Conservation (phyloP, 202 grass and related monocot genomes). For the Saccharum hybrid region DNA sequence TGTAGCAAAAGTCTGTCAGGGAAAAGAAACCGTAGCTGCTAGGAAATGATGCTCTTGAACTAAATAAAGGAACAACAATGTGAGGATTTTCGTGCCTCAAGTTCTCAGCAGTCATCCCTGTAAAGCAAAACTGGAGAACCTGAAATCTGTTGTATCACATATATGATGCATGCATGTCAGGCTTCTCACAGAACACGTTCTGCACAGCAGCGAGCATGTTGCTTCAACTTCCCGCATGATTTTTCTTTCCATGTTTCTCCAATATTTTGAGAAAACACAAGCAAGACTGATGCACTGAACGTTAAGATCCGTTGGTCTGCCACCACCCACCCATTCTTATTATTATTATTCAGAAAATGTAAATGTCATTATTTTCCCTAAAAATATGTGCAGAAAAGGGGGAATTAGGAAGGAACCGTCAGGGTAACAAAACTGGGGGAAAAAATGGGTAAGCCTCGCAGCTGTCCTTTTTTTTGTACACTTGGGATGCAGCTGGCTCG, state of each 20-base stretch:
- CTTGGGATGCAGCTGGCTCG: conserved; percentile 63
- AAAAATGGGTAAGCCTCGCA: conserved; percentile 41
- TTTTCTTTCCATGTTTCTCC: background rate
- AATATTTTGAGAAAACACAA: conserved; percentile 18
- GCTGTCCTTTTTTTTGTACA: conserved; percentile 69
- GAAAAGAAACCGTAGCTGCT: conserved; percentile 39
- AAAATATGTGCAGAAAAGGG: conserved; percentile 25
- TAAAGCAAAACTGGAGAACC: conserved; percentile 7
- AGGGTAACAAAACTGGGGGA: background rate
- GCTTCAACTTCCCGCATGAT: conserved; percentile 13
- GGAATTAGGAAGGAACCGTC: background rate
- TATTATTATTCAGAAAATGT: conserved; percentile 7
- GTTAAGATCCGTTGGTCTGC: conserved; percentile 13
- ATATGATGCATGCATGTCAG: conserved; percentile 1
- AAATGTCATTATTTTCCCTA: conserved; percentile 30
- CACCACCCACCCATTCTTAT: background rate
- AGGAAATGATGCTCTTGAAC: conserved; percentile 11
- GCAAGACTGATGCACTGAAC: background rate
- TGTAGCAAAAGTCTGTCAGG: background rate
- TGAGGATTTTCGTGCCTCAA: background rate
- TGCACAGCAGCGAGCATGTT: conserved; percentile 1
- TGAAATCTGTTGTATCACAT: conserved; percentile 11
- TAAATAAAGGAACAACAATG: conserved; percentile 8
- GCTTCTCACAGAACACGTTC: background rate
- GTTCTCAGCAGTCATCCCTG: conserved; percentile 26